phyloP scores from a whole-genome alignment of 2,329 filamentous ascomycete species.

The Cladobotryum protrusum region DNA sequence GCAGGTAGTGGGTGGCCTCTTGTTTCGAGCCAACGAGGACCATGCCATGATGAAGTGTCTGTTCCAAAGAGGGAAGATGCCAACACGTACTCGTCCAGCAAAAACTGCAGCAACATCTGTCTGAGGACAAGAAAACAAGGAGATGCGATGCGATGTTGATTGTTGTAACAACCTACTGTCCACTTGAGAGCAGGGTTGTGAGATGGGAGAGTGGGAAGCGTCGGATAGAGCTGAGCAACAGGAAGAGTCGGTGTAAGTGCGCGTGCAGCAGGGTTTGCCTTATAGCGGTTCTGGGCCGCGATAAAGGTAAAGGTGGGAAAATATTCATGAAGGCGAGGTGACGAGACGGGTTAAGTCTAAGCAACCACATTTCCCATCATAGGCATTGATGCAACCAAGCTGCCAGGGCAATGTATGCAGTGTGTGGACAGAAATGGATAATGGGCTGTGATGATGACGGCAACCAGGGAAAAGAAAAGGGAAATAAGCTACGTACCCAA shows the following conservation, averaged over 20 bases:
- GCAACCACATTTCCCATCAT: neutral
- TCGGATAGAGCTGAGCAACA: conserved; percentile 9
- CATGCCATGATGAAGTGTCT: conserved; percentile 7
- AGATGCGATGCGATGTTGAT: too few relatives aligned
- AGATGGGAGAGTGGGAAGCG: conserved; percentile 3
- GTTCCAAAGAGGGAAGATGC: conserved; percentile 9
- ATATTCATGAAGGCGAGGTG: conserved; percentile 3
- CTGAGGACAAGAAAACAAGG: neutral
- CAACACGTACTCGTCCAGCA: conserved; percentile 18
- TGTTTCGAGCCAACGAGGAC: neutral
- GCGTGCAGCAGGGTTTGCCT: conserved; percentile 4
- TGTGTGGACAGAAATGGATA: neutral
- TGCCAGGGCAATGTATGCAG: conserved; percentile 1
- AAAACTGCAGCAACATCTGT: conserved; percentile 17
- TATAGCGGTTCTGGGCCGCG: neutral
- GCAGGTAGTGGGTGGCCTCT: conserved; percentile 13
- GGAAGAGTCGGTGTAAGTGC: conserved; percentile 23
- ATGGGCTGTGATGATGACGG: conserved; percentile 2
- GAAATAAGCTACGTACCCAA: conserved; percentile 8
- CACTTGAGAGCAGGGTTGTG: neutral
- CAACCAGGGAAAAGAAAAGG: conserved; percentile 2
- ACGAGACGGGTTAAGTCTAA: neutral
- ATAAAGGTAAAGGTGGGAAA: neutral
- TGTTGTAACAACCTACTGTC: too few relatives aligned
- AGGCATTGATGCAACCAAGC: conserved; percentile 4